A percentile compares a stretch with the other conserved stretches of the same genome.
phyloP scores from a whole-genome alignment of 352 stramenopile genomes.

The Globisporangium orthogonon region DNA sequence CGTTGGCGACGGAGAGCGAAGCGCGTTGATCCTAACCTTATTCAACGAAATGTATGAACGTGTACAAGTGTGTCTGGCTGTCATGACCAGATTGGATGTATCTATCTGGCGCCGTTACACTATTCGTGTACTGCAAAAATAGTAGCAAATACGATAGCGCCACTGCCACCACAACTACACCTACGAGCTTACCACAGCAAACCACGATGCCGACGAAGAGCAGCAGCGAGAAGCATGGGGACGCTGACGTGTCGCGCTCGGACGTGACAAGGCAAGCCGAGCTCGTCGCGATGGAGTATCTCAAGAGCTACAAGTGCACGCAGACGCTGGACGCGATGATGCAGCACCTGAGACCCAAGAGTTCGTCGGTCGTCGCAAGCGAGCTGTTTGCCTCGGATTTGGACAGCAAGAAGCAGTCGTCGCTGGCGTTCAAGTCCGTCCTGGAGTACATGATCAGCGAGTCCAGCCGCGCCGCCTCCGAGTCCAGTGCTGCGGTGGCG shows the following conservation, averaged over 20 bases:
- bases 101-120: not conserved
- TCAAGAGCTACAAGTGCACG: conserved; percentile 50
- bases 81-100: not conserved
- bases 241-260: conserved; percentile 1
- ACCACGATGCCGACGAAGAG: conserved; percentile 14
- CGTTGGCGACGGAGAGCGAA: not conserved
- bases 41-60: conserved; percentile 1
- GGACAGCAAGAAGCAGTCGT: conserved; percentile 34
- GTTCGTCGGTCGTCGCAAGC: conserved; percentile 23
- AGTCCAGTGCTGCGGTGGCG: not conserved
- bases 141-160: too few relatives aligned
- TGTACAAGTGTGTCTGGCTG: not conserved
- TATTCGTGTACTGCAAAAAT: too few relatives aligned
- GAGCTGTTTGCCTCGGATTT: conserved; percentile 51
- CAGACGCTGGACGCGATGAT: conserved; percentile 52
- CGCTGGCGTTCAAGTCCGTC: conserved; percentile 17
- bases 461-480: not conserved
- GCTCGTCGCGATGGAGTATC: conserved; percentile 63
- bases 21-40: not conserved
- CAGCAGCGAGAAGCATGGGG: conserved; percentile 10
- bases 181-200: not conserved
- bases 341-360: conserved; percentile 18
- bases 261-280: conserved; percentile 59
- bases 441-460: conserved; percentile 44
- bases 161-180: too few relatives aligned